Evolutionary conservation across 139 green algal species (phyloP), one percentile per base, ranked within the genome.

Genomic region (Chlamydomonas sp.): DNA sequence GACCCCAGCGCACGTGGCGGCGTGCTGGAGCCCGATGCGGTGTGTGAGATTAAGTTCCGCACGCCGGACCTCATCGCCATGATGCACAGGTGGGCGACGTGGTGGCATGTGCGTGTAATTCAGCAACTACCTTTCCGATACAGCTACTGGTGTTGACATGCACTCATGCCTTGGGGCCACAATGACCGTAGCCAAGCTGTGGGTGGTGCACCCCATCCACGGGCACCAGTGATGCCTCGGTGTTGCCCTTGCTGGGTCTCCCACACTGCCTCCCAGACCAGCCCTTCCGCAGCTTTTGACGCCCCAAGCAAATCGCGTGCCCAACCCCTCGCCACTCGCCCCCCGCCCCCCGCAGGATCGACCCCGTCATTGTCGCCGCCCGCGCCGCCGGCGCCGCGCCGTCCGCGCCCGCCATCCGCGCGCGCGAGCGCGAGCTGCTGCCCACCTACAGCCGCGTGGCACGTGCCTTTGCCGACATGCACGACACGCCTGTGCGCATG

Each of bases 11-110:
- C 85, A 18, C 92, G 97, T 1, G 98, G 98, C 7, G 97, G 95
- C 9, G 97, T 99, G 58, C 94, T 99, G 73, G 98, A 99, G 93
- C 97, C 98, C 0, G 96, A 99, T 86, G 98, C 97, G 62, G 94
- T 99, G 74, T 97, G 99, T 67, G 98, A 99, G 92, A 99, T 99
- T 91, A 99, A 99, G 94, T 99, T 98, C 95, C 90, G 97, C 9
- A 83, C 82, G 4, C 86, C 90, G 0, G 96, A 99, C 83, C 93
- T 99, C 58, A 63, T 98, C 1, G 84, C 90, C 14, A 92, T 95
- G 66, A 99, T 99, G 97, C 94, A 97, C 87, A 94, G 97, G 85
- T 94, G 87, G 17, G 79, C 63, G 72, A n/a, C 0, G 31, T 5
- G 79, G 79, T 66, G 12, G 71, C 66, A 2, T 14, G 20, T 4